Evolutionary conservation across 2,329 filamentous ascomycete species (phyloP), one percentile per base, ranked within the genome.

Genomic region (Byssoonygena ceratinophila): DNA sequence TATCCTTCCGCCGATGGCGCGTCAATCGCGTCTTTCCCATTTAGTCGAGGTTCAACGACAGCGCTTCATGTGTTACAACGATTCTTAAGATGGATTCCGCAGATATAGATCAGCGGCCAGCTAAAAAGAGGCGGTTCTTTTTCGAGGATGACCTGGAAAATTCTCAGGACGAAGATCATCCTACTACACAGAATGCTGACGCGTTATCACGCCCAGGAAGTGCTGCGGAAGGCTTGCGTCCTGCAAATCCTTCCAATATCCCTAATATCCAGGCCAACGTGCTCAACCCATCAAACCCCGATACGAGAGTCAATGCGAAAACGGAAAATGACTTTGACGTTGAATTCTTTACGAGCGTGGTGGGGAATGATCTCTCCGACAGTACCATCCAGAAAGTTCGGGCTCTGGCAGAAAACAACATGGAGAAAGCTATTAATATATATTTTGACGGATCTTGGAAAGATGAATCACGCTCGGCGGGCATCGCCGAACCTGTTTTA

Each of bases 361-460:
- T 82, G n/a, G 80, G 80, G 25, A 71, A 76, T 51, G 60, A 71
- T 32, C 66, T 81, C 2, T 62, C 75, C 5, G 43, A 58, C 4
- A 62, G 71, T 14, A 71, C 71, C 0, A 60, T 82, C 23, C 58
- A 68, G 22, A 74, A 66, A 46, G 68, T 83, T 43, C 74, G 74
- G 55, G 63, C 70, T 31, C 70, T 62, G 6, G 75, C 77, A 47
- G 74, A 72, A 36, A 72, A 73, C 55, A 71, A 81, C 62, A 68
- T 82, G 22, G 76, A 83, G 61, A 71, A 73, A 59, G 80, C 81
- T 41, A 78, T 84, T 59, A 82, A 84, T 62, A 72, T 82, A 54
- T 83, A 79, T 60, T 73, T 82, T 34, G 80, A 84, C 60, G 80
- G 80, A 20, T 81, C 80, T 4, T 83, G 79, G 79, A 76, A 74